A percentile compares a stretch with the other conserved stretches of the same genome.
Evolutionary conservation across 1,284 basidiomycete genomes (phyloP).

Genomic region (Malassezia sympodialis): DNA sequence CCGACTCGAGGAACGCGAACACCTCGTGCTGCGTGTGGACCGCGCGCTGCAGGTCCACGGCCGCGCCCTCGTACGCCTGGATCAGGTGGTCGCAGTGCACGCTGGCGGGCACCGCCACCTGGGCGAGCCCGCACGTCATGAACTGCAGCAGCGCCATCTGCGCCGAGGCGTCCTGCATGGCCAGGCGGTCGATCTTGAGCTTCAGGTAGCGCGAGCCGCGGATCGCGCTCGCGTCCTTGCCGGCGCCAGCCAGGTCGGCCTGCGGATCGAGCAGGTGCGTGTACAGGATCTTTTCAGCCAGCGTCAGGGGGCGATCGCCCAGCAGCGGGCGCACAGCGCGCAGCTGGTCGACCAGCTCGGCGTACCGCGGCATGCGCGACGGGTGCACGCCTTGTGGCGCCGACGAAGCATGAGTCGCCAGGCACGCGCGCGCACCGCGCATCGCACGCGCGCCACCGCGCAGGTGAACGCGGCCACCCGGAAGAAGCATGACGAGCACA

Average conservation of each 20-base stretch:
- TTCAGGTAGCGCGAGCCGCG: slow-evolving; percentile 84
- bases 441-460: background rate
- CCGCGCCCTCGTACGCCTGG: slow-evolving; percentile 61
- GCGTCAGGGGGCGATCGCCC: slow-evolving; percentile 72
- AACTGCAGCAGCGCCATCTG: slow-evolving; percentile 99
- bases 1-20: slow-evolving; percentile 93
- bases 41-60: slow-evolving; percentile 70
- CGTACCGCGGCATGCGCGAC: slow-evolving; percentile 63
- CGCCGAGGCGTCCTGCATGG: slow-evolving; percentile 98
- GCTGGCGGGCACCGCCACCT: slow-evolving; percentile 78
- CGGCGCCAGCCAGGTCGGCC: slow-evolving; percentile 58
- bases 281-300: slow-evolving; percentile 97
- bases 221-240: slow-evolving; percentile 52
- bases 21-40: slow-evolving; percentile 87
- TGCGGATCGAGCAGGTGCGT: slow-evolving; percentile 75
- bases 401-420: slow-evolving; percentile 6
- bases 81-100: slow-evolving; percentile 80
- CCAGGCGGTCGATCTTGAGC: slow-evolving; percentile 81
- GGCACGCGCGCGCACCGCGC: slow-evolving; percentile 2
- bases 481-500: background rate
- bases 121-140: slow-evolving; percentile 85
- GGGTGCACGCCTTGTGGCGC: slow-evolving; percentile 20
- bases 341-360: slow-evolving; percentile 64
- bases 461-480: background rate
- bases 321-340: slow-evolving; percentile 63